These are phyloP conservation scores for Globisporangium alternatum DNA, from an alignment of 352 stramenopile genomes.

Conservation along the genomic window DNA sequence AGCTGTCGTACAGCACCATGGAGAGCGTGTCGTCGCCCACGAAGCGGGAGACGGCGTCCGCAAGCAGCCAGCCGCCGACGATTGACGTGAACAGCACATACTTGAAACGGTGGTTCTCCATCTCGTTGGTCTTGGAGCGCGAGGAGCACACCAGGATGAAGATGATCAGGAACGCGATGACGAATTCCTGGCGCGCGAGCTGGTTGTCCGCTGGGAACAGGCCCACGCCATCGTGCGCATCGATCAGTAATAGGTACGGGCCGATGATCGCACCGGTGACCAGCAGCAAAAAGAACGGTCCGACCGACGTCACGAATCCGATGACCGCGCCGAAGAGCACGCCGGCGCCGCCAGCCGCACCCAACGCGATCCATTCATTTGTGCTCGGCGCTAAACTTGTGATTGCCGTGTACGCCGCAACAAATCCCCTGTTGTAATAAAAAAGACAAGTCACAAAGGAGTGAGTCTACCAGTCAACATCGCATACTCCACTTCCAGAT, in stretches of 20 bases:
- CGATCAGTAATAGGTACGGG: conserved; percentile 77
- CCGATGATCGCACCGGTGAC: conserved; percentile 64
- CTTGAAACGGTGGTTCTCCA: conserved; percentile 90
- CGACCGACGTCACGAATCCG: conserved; percentile 70
- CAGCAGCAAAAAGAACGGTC: conserved; percentile 68
- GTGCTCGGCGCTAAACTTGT: conserved; percentile 46
- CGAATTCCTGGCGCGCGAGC: conserved; percentile 83
- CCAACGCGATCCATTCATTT: conserved; percentile 77
- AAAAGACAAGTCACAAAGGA: conserved; percentile 10
- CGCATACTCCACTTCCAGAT: conserved; percentile 3
- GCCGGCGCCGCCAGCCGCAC: conserved; percentile 55
- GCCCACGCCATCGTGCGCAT: conserved; percentile 60
- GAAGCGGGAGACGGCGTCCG: conserved; percentile 74
- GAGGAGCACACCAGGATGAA: conserved; percentile 83
- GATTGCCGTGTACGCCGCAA: conserved; percentile 66
- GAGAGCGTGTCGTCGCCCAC: conserved; percentile 60
- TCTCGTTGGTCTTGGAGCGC: conserved; percentile 70
- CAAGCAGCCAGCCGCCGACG: conserved; percentile 71
- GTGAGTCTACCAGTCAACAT: conserved; percentile 4
- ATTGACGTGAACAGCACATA: conserved; percentile 79
- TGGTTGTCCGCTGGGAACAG: conserved; percentile 73
- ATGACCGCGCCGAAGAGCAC: conserved; percentile 62
- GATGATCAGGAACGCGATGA: conserved; percentile 86
- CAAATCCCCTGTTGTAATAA: conserved; percentile 48
- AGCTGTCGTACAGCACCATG: conserved; percentile 55